phyloP scores from a whole-genome alignment of 192 early-diverging fungal species.

The Coemansia erecta region DNA sequence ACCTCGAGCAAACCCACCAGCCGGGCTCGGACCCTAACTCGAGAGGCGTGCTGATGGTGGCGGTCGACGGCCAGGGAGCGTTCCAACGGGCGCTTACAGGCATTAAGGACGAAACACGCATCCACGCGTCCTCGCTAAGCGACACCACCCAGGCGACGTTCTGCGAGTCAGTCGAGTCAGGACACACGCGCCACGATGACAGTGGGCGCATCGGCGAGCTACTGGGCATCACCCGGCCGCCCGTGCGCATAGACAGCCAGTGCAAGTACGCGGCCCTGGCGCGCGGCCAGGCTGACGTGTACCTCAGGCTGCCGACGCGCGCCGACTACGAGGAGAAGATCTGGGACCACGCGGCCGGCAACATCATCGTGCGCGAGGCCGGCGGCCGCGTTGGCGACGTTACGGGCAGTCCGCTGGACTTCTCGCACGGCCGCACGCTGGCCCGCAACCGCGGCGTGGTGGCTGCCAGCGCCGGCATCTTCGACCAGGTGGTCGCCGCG shows the following conservation, averaged over 20 bases:
- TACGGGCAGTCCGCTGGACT: slow-evolving; percentile 82
- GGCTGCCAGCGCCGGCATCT: slow-evolving; percentile 72
- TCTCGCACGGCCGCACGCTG: slow-evolving; percentile 82
- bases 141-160: slow-evolving; percentile 67
- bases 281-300: slow-evolving; percentile 92
- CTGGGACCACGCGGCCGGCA: slow-evolving; percentile 98
- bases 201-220: slow-evolving; percentile 71
- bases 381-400: slow-evolving; percentile 88
- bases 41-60: slow-evolving; percentile 81
- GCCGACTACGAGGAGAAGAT: slow-evolving; percentile 94
- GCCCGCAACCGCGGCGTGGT: slow-evolving; percentile 85
- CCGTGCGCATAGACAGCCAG: slow-evolving; percentile 95
- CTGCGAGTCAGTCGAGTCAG: slow-evolving; percentile 94
- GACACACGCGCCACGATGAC: slow-evolving; percentile 85
- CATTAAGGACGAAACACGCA: slow-evolving; percentile 55
- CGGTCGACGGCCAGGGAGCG: slow-evolving; percentile 84
- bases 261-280: slow-evolving; percentile 94
- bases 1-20: slow-evolving; percentile 70
- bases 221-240: slow-evolving; percentile 74
- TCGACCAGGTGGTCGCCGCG: slow-evolving; percentile 73
- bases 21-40: slow-evolving; percentile 59
- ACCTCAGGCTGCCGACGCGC: slow-evolving; percentile 79
- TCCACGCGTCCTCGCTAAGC: slow-evolving; percentile 55
- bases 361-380: slow-evolving; percentile 86
- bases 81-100: slow-evolving; percentile 63